Conservation (phyloP, 2,329 filamentous ascomycete genomes). For the Aspergillus fijiensis region DNA sequence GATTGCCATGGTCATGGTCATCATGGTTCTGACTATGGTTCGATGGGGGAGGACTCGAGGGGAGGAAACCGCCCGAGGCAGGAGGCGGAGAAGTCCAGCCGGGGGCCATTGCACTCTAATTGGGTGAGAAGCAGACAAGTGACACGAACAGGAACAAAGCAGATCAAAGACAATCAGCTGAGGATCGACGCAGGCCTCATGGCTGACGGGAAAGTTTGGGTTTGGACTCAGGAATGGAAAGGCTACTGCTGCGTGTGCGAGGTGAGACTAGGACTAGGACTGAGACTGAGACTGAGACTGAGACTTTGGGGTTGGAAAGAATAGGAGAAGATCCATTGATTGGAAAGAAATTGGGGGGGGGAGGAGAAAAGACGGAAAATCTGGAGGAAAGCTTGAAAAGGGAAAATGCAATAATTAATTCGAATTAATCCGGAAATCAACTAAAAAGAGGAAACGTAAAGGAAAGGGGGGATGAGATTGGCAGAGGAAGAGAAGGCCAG, state of each 20-base stretch:
- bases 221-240: conserved; percentile 7
- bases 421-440: neutral
- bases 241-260: neutral
- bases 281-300: neutral
- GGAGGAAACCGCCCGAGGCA: conserved; percentile 17
- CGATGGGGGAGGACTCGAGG: neutral
- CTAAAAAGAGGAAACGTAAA: neutral
- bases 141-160: conserved; percentile 18
- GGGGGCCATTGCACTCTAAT: conserved; percentile 19
- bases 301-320: conserved; percentile 4
- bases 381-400: neutral
- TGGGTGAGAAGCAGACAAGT: conserved; percentile 6
- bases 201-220: conserved; percentile 12
- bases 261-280: conserved; percentile 7
- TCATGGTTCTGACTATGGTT: conserved; percentile 1
- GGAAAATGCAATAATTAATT: neutral
- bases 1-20: neutral
- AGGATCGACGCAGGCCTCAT: conserved; percentile 24
- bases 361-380: neutral
- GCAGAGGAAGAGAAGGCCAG: neutral
- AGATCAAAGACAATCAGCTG: conserved; percentile 18
- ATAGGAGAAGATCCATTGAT: neutral
- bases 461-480: neutral
- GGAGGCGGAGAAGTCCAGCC: conserved; percentile 22
- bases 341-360: neutral